These are phyloP conservation scores for Jamesozyma piceae DNA, from an alignment of 805 yeast species.

Conservation along the genomic window DNA sequence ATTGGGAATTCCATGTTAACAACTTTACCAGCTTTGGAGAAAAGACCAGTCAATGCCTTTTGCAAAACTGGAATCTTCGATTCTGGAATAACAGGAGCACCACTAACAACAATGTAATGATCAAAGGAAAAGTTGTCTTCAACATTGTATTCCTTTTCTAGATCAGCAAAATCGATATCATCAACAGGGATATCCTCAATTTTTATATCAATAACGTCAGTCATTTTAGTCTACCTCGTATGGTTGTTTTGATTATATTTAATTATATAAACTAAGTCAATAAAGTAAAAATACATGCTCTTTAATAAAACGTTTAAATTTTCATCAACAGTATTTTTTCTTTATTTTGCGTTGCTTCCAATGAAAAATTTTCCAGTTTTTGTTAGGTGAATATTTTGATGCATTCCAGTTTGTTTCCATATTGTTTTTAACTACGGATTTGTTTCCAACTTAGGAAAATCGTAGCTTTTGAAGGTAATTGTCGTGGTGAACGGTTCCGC, in stretches of 20 bases:
- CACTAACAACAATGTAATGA: conserved; percentile 78
- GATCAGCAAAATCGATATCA: conserved; percentile 72
- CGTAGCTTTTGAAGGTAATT: neutral
- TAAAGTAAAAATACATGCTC: too few relatives aligned
- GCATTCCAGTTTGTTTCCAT: neutral
- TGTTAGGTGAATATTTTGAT: too few relatives aligned
- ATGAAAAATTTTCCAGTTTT: too few relatives aligned
- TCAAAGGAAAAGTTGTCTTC: conserved; percentile 57
- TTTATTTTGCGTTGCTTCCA: too few relatives aligned
- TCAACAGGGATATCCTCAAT: conserved; percentile 46
- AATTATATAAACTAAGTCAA: too few relatives aligned
- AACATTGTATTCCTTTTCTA: conserved; percentile 66
- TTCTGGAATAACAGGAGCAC: conserved; percentile 93
- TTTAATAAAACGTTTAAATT: too few relatives aligned
- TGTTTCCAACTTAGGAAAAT: neutral
- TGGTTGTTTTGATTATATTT: neutral
- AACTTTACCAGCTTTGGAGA: conserved; percentile 69
- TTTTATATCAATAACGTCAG: conserved; percentile 29
- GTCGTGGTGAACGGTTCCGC: neutral
- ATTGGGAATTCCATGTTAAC: conserved; percentile 75
- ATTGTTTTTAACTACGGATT: neutral
- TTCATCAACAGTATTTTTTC: too few relatives aligned
- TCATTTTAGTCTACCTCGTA: conserved; percentile 12
- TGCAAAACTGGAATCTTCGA: conserved; percentile 72
- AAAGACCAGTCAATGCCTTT: conserved; percentile 76